A percentile compares a stretch with the other conserved stretches of the same genome.
These are phyloP conservation scores for Immersiella caudata DNA, from an alignment of 495 filamentous ascomycete genomes.

Conservation along the genomic window DNA sequence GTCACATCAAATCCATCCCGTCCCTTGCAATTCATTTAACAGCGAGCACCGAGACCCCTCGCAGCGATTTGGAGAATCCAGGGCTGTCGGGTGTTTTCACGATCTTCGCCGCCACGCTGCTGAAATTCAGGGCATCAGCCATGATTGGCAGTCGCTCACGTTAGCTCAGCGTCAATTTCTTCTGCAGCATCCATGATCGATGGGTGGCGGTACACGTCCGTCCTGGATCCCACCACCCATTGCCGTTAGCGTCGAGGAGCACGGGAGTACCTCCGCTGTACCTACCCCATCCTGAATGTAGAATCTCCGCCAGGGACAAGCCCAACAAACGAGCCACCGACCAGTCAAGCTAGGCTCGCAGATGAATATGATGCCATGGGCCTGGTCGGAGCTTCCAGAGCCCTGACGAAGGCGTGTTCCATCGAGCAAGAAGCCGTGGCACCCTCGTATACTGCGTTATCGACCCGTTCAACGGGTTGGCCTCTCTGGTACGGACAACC, in stretches of 20 bases:
- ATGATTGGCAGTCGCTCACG: slow-evolving; percentile 18
- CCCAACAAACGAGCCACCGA: neutral
- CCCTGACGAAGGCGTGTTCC: neutral
- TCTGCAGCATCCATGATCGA: neutral
- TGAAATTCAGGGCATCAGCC: slow-evolving; percentile 13
- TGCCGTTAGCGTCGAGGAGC: neutral
- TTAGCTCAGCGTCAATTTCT: neutral
- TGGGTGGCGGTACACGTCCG: neutral
- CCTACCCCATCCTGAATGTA: neutral
- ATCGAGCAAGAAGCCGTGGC: neutral
- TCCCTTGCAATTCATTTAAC: slow-evolving; percentile 23
- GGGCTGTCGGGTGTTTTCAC: slow-evolving; percentile 15
- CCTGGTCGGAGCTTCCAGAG: neutral
- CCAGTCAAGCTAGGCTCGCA: neutral
- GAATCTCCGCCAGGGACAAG: neutral
- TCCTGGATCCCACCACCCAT: neutral
- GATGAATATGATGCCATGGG: neutral
- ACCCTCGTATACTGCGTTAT: neutral
- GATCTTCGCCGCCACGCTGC: slow-evolving; percentile 22
- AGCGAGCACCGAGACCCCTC: neutral
- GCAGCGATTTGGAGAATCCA: slow-evolving; percentile 13
- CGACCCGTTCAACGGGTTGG: neutral
- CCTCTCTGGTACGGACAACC: neutral
- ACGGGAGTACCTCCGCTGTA: neutral
- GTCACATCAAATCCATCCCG: slow-evolving; percentile 22